A percentile compares a stretch with the other conserved stretches of the same genome.
These are phyloP conservation scores for Grosmannia clavigera DNA, from an alignment of 2,329 filamentous ascomycete species.

Conservation along the genomic window DNA sequence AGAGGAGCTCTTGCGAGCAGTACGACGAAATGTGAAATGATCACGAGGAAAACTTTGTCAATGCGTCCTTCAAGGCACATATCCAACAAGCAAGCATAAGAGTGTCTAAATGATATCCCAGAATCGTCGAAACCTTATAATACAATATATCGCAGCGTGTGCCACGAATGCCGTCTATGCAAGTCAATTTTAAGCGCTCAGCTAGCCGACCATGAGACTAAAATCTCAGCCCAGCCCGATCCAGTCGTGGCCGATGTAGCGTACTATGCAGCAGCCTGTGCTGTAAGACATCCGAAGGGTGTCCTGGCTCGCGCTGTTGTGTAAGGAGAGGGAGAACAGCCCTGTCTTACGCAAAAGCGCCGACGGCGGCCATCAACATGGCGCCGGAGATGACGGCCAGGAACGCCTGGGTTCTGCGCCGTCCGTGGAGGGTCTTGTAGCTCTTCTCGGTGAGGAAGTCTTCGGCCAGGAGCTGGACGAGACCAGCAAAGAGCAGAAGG, in stretches of 20 bases:
- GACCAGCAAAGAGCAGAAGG: constrained; percentile 65
- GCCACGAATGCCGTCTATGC: background rate
- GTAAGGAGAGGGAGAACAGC: background rate
- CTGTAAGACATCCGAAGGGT: background rate
- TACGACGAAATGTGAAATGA: background rate
- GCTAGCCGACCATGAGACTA: background rate
- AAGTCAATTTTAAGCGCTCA: background rate
- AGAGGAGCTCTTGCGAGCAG: constrained; percentile 5
- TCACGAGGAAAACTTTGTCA: background rate
- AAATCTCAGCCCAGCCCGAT: background rate
- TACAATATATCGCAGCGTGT: background rate
- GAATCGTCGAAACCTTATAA: background rate
- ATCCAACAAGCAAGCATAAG: background rate
- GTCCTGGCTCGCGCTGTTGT: background rate
- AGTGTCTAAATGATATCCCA: background rate
- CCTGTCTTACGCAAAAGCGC: constrained; percentile 50
- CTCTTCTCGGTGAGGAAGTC: constrained; percentile 71
- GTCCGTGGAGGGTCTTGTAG: constrained; percentile 53
- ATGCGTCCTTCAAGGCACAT: background rate
- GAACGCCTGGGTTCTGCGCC: constrained; percentile 49
- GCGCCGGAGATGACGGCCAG: constrained; percentile 52
- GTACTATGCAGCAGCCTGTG: background rate
- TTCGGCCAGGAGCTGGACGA: constrained; percentile 75
- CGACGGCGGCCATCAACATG: constrained; percentile 57
- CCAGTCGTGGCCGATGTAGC: background rate